phyloP scores from a whole-genome alignment of 1,284 basidiomycete genomes.

The Serendipita sp. region DNA sequence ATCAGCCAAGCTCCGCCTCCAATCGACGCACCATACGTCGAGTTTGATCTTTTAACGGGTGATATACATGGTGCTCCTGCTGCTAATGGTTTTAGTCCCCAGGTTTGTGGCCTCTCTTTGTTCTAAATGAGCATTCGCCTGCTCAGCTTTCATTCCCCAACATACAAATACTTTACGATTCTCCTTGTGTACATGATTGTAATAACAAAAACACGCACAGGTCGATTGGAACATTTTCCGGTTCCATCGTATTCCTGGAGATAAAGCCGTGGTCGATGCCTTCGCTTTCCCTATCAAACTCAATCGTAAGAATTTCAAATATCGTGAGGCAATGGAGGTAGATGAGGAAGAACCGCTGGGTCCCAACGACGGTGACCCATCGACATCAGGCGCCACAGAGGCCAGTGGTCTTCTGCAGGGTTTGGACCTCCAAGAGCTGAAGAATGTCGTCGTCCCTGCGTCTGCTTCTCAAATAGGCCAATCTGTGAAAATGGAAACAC shows the following conservation, averaged over 20 bases:
- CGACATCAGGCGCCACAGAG: slow-evolving; percentile 15
- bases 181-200: not conserved
- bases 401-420: slow-evolving; percentile 7
- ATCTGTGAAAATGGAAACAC: not conserved
- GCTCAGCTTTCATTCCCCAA: not conserved
- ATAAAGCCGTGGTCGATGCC: not conserved
- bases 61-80: not conserved
- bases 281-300: slow-evolving; percentile 49
- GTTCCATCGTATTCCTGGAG: slow-evolving; percentile 9
- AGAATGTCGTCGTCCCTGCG: slow-evolving; percentile 35
- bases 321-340: slow-evolving; percentile 9
- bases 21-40: not conserved
- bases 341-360: slow-evolving; percentile 28
- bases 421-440: slow-evolving; percentile 13
- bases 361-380: slow-evolving; percentile 9
- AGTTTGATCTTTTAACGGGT: slow-evolving; percentile 1
- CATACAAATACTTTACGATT: not conserved
- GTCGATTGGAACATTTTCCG: slow-evolving; percentile 8
- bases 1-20: not conserved
- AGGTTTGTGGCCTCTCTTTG: not conserved
- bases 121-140: not conserved
- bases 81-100: not conserved
- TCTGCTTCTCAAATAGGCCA: slow-evolving; percentile 2
- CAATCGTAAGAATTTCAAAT: slow-evolving; percentile 64
- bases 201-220: not conserved